These are phyloP conservation scores for Tricholoma furcatifolium DNA, from an alignment of 768 basidiomycete species.

Conservation along the genomic window DNA sequence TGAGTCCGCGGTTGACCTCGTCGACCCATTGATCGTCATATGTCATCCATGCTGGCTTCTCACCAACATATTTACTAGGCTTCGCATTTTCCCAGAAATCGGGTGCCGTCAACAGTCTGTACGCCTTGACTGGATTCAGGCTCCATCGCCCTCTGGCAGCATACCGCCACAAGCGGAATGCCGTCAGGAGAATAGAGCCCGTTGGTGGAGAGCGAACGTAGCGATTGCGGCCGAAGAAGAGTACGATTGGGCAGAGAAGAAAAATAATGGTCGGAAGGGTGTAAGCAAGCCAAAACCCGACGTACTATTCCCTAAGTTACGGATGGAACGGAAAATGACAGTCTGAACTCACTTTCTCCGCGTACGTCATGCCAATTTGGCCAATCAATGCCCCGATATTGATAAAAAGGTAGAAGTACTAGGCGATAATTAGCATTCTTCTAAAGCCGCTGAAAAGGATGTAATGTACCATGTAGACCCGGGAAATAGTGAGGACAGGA, in stretches of 20 bases:
- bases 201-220: slow-evolving; percentile 59
- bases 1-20: slow-evolving; percentile 69
- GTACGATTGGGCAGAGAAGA: slow-evolving; percentile 59
- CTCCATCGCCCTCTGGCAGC: slow-evolving; percentile 54
- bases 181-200: slow-evolving; percentile 60
- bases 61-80: slow-evolving; percentile 51
- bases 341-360: slow-evolving; percentile 48
- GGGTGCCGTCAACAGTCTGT: slow-evolving; percentile 47
- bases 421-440: neutral
- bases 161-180: slow-evolving; percentile 44
- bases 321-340: neutral
- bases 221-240: slow-evolving; percentile 51
- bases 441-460: slow-evolving; percentile 10
- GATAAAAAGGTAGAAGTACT: slow-evolving; percentile 73
- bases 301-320: slow-evolving; percentile 36
- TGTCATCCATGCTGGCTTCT: slow-evolving; percentile 67
- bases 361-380: slow-evolving; percentile 67
- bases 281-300: slow-evolving; percentile 68
- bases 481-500: slow-evolving; percentile 61
- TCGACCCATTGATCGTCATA: slow-evolving; percentile 82
- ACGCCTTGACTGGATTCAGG: slow-evolving; percentile 47
- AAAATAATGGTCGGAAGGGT: slow-evolving; percentile 65
- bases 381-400: slow-evolving; percentile 72
- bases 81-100: slow-evolving; percentile 77
- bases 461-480: slow-evolving; percentile 67